Percentiles rank a stretch among this genome's conserved stretches.
These are phyloP conservation scores for Aspergillus carlsbadensis DNA, from an alignment of 495 filamentous ascomycete genomes.

Conservation along the genomic window DNA sequence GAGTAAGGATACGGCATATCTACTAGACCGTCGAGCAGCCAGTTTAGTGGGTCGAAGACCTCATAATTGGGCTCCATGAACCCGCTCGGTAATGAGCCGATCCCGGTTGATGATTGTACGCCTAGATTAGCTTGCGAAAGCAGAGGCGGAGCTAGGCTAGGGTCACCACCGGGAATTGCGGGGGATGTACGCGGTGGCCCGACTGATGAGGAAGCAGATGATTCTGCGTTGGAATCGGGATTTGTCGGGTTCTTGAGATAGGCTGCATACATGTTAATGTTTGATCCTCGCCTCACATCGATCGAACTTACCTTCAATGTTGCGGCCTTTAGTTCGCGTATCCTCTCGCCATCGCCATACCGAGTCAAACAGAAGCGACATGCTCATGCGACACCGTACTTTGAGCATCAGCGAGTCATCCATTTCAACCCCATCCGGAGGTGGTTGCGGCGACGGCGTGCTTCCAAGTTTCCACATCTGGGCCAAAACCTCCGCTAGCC, in stretches of 20 bases:
- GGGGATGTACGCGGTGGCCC: slow-evolving; percentile 32
- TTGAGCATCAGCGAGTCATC: slow-evolving; percentile 79
- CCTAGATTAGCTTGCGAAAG: slow-evolving; percentile 36
- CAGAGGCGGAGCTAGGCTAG: slow-evolving; percentile 47
- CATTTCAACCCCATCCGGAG: slow-evolving; percentile 36
- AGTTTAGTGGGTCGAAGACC: slow-evolving; percentile 85
- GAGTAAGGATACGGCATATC: slow-evolving; percentile 69
- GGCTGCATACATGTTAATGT: slow-evolving; percentile 34
- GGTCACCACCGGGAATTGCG: slow-evolving; percentile 38
- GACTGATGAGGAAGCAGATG: slow-evolving; percentile 61
- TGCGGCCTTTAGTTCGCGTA: slow-evolving; percentile 73
- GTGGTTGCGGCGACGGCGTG: slow-evolving; percentile 36
- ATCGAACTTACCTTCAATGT: slow-evolving; percentile 67
- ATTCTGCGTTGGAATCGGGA: slow-evolving; percentile 74
- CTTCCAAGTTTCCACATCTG: slow-evolving; percentile 85
- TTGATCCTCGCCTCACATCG: not conserved
- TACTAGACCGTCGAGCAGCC: slow-evolving; percentile 82
- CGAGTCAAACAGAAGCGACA: slow-evolving; percentile 89
- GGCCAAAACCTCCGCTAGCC: slow-evolving; percentile 84
- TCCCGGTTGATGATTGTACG: slow-evolving; percentile 30
- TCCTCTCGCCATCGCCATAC: slow-evolving; percentile 94
- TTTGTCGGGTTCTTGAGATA: slow-evolving; percentile 86
- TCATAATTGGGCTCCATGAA: slow-evolving; percentile 71
- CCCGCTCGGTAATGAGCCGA: slow-evolving; percentile 48
- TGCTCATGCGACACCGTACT: slow-evolving; percentile 86